Base-by-base conservation (phyloP, 352 stramenopile species). In the Globisporangium iwayamae region DNA sequence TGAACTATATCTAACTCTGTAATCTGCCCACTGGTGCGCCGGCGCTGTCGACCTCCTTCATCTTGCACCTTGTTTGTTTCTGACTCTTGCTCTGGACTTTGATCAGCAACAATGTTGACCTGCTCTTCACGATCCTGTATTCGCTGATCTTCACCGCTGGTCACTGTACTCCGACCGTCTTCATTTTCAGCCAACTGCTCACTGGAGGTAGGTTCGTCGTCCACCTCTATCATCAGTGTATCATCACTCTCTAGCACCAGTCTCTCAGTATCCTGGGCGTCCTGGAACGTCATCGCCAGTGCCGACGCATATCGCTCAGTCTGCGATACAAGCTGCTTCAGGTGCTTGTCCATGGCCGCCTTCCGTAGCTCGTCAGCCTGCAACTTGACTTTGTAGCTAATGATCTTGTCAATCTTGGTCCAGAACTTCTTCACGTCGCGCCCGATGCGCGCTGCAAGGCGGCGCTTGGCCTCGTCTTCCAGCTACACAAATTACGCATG, bases 361-460 rank as follows among this genome's bases (percentile, higher is more conserved):
- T 90, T 87, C 2, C 86, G 71, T 51, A 87, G 62, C 60, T 90
- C 79, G 57, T 99, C 94, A 7, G 84, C 81, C 68, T 96, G 79
- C 14, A 98, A 60, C 67, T 98, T 98, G 73, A 99, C 93, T 75
- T 99, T 99, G 71, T 98, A 99, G 25, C 87, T 86, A 56, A 99
- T 96, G 55, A 99, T 89, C 66, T 98, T 96, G 83, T 99, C 97
- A 63, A 99, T 97, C 74, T 99, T 99, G 43, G 71, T 79, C 97
- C 97, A 99, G 58, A 98, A 98, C 34, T 91, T 88, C 55, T 94
- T 90, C 9, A 99, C 88, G 43, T 97, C 83, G 2, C 96, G 65
- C 0, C 81, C 86, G 0, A 99, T 83, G 53, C 85, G 84, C 0
- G 80, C 88, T 0, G 89, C 92, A 0, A 92, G 50, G 36, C 87